Conservation (phyloP, 208 protist genomes). For the Naegleria fowleri region DNA sequence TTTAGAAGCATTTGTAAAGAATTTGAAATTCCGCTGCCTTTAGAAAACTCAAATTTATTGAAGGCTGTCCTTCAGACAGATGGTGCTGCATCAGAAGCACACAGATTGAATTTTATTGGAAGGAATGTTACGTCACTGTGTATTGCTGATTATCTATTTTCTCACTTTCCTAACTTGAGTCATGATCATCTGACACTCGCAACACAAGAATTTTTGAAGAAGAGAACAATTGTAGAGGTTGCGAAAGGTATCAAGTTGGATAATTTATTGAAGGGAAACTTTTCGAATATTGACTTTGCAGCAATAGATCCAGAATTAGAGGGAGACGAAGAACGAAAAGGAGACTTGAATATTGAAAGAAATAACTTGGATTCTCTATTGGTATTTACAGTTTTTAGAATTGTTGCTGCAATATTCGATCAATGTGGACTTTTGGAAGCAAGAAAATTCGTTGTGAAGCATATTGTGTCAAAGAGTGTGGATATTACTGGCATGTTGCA, state of each 20-base stretch:
- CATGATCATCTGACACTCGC: neutral
- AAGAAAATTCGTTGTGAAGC: neutral
- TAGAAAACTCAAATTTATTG: neutral
- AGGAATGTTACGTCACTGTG: neutral
- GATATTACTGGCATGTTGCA: constrained; percentile 1
- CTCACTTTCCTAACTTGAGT: neutral
- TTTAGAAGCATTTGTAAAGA: neutral
- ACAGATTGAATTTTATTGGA: neutral
- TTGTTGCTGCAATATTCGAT: neutral
- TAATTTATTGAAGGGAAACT: neutral
- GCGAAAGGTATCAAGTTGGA: neutral
- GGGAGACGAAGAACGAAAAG: neutral
- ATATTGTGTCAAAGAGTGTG: neutral
- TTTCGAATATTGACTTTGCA: neutral
- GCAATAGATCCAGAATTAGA: neutral
- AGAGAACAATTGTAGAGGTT: neutral
- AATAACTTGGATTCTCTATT: neutral
- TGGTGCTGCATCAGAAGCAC: neutral
- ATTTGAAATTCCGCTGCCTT: neutral
- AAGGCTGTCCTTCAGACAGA: neutral
- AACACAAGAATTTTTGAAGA: neutral
- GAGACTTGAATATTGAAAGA: neutral
- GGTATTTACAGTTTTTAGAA: neutral
- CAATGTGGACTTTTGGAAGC: neutral
- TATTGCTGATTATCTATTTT: neutral